phyloP scores from a whole-genome alignment of 306 rosid genomes.

The Pueraria montana region DNA sequence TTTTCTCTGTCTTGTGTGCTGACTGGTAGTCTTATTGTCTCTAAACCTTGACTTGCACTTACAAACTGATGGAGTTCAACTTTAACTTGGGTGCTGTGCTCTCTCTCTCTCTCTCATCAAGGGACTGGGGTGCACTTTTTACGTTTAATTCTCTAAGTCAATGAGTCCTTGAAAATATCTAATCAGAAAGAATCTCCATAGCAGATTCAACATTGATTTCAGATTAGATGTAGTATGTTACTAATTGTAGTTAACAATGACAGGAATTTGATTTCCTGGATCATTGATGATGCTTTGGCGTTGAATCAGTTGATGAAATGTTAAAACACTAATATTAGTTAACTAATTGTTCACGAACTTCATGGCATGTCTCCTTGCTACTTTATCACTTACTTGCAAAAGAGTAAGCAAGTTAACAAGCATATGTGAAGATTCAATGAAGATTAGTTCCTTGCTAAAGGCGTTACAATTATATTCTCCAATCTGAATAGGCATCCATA shows the following conservation, averaged over 20 bases:
- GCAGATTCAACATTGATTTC: conserved; percentile 38
- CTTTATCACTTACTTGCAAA: neutral
- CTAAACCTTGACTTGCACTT: conserved; percentile 11
- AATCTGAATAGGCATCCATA: no score
- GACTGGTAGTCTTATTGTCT: conserved; percentile 25
- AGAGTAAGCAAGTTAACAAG: conserved; percentile 3
- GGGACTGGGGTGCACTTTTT: neutral
- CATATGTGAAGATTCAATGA: conserved; percentile 29
- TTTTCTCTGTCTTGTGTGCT: conserved; percentile 28
- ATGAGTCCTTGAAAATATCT: conserved; percentile 27
- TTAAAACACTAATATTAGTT: conserved; percentile 6
- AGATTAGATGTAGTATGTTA: conserved; percentile 37
- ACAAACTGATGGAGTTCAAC: neutral
- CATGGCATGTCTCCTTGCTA: conserved; percentile 30
- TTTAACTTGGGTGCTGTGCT: neutral
- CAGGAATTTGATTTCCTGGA: conserved; percentile 26
- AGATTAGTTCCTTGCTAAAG: conserved; percentile 2
- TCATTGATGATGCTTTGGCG: conserved; percentile 25
- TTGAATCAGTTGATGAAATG: neutral
- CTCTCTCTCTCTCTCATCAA: conserved; percentile 9
- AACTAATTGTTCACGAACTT: conserved; percentile 19
- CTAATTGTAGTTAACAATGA: conserved; percentile 6
- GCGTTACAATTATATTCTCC: neutral
- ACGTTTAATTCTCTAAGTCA: conserved; percentile 8
- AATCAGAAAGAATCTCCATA: conserved; percentile 9